These are phyloP conservation scores for Nothopassalora personata DNA, from an alignment of 2,329 filamentous ascomycete genomes.

Conservation along the genomic window DNA sequence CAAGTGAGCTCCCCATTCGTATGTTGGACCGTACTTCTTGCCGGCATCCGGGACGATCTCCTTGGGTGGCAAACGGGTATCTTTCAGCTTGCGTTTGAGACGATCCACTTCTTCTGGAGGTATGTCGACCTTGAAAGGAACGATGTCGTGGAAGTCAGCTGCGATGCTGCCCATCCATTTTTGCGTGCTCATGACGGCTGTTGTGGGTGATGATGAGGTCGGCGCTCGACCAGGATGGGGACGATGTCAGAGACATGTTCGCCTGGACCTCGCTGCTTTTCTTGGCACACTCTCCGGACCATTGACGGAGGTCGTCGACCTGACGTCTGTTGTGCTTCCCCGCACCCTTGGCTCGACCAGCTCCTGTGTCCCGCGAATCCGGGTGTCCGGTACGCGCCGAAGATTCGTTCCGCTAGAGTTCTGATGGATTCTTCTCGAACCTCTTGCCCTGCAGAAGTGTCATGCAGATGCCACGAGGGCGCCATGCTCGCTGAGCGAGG, in stretches of 20 bases:
- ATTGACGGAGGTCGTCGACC: neutral
- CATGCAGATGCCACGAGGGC: neutral
- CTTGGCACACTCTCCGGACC: neutral
- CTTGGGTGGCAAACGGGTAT: slow-evolving; percentile 33
- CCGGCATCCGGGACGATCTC: slow-evolving; percentile 36
- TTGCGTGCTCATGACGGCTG: neutral
- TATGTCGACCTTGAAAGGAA: slow-evolving; percentile 33
- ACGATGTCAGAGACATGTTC: neutral
- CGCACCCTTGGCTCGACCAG: neutral
- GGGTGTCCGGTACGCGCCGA: neutral
- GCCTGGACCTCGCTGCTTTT: neutral
- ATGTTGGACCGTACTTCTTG: slow-evolving; percentile 32
- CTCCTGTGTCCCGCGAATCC: neutral
- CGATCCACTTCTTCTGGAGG: slow-evolving; percentile 35
- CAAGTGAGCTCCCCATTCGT: slow-evolving; percentile 34
- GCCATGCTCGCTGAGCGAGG: neutral
- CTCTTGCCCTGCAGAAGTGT: neutral
- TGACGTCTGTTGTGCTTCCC: neutral
- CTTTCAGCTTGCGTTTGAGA: slow-evolving; percentile 34
- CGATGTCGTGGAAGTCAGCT: slow-evolving; percentile 18
- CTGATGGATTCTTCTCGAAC: neutral
- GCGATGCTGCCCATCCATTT: neutral
- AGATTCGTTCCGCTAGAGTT: neutral
- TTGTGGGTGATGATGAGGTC: neutral
- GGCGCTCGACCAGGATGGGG: neutral